Percentiles rank a stretch among this genome's conserved stretches.
phyloP scores from a whole-genome alignment of 345 rosid genomes.

The Moricandia moricandioides region DNA sequence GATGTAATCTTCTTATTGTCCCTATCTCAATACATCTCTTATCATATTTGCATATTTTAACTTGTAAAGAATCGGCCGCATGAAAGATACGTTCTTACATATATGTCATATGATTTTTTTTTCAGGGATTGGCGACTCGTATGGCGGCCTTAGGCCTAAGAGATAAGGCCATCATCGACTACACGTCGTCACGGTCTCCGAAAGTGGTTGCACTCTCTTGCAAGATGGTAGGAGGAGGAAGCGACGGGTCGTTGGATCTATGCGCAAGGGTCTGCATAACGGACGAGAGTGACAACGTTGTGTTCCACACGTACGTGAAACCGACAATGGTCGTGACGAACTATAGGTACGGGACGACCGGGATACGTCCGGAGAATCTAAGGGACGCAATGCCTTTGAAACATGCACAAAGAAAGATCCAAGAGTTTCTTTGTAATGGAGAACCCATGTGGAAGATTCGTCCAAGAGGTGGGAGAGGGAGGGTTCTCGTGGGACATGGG shows the following conservation, averaged over 20 bases:
- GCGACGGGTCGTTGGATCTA: constrained; percentile 75
- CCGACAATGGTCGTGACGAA: constrained; percentile 71
- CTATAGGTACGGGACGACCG: constrained; percentile 80
- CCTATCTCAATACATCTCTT: neutral
- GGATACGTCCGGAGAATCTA: constrained; percentile 68
- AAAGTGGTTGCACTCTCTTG: constrained; percentile 75
- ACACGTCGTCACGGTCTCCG: constrained; percentile 43
- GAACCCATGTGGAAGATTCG: constrained; percentile 92
- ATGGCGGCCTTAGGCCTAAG: constrained; percentile 63
- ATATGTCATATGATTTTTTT: neutral
- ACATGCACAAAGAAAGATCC: constrained; percentile 75
- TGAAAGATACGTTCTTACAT: neutral
- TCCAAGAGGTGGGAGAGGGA: constrained; percentile 66
- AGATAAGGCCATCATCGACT: constrained; percentile 53
- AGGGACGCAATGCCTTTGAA: constrained; percentile 70
- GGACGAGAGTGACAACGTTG: constrained; percentile 67
- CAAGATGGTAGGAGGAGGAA: constrained; percentile 95
- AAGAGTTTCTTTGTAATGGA: constrained; percentile 83
- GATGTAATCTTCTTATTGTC: constrained; percentile 25
- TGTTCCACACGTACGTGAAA: constrained; percentile 78
- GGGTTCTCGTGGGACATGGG: constrained; percentile 93
- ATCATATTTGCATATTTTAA: neutral
- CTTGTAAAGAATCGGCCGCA: neutral
- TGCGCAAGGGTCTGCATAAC: constrained; percentile 80
- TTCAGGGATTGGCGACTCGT: constrained; percentile 55